Base-by-base conservation (phyloP, 371 early-diverging fungal genomes). In the Encephalitozoon hellem region DNA sequence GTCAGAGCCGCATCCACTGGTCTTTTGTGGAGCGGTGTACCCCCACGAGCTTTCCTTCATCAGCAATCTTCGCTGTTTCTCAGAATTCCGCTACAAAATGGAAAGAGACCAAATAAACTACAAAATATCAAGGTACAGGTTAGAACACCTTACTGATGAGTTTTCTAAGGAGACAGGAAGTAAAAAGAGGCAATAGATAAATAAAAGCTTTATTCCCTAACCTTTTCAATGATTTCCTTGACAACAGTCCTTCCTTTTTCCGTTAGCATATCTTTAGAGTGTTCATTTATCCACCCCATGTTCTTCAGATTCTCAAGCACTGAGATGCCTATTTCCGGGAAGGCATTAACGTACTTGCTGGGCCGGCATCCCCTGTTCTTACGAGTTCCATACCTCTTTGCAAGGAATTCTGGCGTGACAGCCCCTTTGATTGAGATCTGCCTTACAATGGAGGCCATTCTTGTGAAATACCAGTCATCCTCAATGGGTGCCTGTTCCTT, bases 381-480 rank as follows among this genome's bases (percentile, higher is more conserved):
- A 34, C 26, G 41, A 21, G 42, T 43, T 30, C 76, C 74, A 53
- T 78, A 78, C 32, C 49, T 52, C 9, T 52, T 28, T 21, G 74
- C 52, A 21, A 77, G 67, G 47, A 66, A 66, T 15, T 70, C 72
- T 0, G 74, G 21, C 4, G 63, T 76, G 11, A 81, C 41, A 15
- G 30, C 12, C 18, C 69, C 73, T 53, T 66, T 72, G 4, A 54
- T 66, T 6, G 54, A 41, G 9, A 70, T 76, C 67, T 74, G 70
- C 70, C 82, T 80, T 12, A 84, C 38, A 39, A 84, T 69, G 26
- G 83, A 79, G 5, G 85, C 85, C 49, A 76, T 74, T 77, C 85
- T 76, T 4, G 73, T 69, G 32, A 77, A 75, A 53, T 79, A 84
- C 85, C 85, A 84, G 54, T 83, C 69, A 25, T 63, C 63, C n/a